Evolutionary conservation across 139 green algal species (phyloP).

Genomic region (Tetradesmus lagerheimii): DNA sequence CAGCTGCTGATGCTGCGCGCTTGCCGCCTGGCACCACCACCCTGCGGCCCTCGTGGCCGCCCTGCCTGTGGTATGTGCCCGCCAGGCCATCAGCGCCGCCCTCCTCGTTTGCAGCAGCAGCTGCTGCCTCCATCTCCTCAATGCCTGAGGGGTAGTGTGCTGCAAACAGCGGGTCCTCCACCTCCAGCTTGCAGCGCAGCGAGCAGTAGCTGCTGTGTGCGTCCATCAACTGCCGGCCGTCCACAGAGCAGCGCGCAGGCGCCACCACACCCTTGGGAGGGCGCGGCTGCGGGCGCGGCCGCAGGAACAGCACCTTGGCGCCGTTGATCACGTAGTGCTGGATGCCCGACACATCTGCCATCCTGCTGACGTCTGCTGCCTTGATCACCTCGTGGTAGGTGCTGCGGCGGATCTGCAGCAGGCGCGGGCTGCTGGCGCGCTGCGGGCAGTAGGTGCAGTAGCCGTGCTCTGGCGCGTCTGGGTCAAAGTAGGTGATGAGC

Average conservation of each 20-base stretch:
- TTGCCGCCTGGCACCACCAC: slow-evolving; percentile 37
- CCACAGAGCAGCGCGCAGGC: slow-evolving; percentile 52
- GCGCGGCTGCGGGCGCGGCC: slow-evolving; percentile 76
- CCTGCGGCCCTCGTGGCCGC: slow-evolving; percentile 34
- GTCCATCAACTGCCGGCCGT: slow-evolving; percentile 65
- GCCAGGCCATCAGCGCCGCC: slow-evolving; percentile 4
- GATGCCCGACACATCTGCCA: slow-evolving; percentile 73
- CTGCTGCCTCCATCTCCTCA: slow-evolving; percentile 18
- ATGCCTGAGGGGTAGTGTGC: slow-evolving; percentile 15
- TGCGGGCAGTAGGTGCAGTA: slow-evolving; percentile 49
- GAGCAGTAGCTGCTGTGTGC: slow-evolving; percentile 52
- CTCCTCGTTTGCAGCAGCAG: neutral
- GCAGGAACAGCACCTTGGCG: slow-evolving; percentile 86
- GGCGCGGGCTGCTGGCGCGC: slow-evolving; percentile 19
- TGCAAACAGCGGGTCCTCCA: slow-evolving; percentile 41
- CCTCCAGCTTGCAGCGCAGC: slow-evolving; percentile 54
- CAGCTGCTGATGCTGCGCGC: slow-evolving; percentile 3
- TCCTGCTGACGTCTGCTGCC: slow-evolving; percentile 68
- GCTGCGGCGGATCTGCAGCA: slow-evolving; percentile 71
- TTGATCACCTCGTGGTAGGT: slow-evolving; percentile 92
- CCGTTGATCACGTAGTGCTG: slow-evolving; percentile 92
- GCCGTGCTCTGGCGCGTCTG: slow-evolving; percentile 10
- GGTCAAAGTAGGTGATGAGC: slow-evolving; percentile 50
- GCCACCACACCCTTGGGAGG: slow-evolving; percentile 53
- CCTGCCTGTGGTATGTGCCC: slow-evolving; percentile 39